phyloP scores from a whole-genome alignment of 257 asterid species.

The Salvia miltiorrhiza region DNA sequence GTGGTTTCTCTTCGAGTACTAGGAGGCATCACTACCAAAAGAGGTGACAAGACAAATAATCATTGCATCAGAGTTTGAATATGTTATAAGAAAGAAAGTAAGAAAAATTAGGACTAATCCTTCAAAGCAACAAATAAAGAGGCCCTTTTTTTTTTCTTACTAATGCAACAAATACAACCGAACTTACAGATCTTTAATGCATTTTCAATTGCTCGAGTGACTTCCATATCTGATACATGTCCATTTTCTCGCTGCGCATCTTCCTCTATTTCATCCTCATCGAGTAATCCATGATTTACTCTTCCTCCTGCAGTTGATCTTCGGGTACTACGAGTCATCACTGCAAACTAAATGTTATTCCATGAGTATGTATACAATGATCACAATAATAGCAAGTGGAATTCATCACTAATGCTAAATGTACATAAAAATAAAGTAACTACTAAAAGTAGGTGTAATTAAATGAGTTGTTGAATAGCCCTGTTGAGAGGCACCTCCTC shows the following conservation, averaged over 20 bases:
- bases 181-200: not conserved
- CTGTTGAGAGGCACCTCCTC: not conserved
- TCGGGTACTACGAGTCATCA: not conserved
- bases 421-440: not conserved
- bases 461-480: not conserved
- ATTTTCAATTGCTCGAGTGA: conserved; percentile 6
- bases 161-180: not conserved
- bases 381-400: not conserved
- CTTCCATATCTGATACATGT: not conserved
- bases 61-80: too few relatives aligned
- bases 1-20: not conserved
- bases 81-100: not conserved
- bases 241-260: not conserved
- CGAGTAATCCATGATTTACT: not conserved
- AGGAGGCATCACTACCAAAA: not conserved
- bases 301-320: not conserved
- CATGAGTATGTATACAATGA: not conserved
- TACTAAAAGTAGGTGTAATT: not conserved
- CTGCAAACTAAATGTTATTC: not conserved
- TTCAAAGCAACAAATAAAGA: not conserved
- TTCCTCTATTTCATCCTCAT: conserved; percentile 6
- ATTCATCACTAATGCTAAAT: not conserved
- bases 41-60: too few relatives aligned
- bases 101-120: not conserved
- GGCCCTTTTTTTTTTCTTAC: not conserved